A percentile compares a stretch with the other conserved stretches of the same genome.
phyloP scores from a whole-genome alignment of 257 asterid genomes.

The Parsonsia alboflavescens region DNA sequence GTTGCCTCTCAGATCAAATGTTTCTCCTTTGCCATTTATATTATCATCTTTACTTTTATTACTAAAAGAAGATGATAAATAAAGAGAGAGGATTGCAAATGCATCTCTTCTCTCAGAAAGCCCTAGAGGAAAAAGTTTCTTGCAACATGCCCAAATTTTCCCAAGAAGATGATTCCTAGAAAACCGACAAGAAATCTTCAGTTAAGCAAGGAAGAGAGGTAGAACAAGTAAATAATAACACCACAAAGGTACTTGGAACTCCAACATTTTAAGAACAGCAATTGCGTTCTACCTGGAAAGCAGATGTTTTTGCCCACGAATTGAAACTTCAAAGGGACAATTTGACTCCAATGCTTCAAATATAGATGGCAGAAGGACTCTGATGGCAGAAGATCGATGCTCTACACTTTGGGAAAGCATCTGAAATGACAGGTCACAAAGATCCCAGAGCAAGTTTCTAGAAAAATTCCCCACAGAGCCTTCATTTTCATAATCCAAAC shows the following conservation, averaged over 20 bases:
- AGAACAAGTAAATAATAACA: not conserved
- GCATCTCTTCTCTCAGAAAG: constrained; percentile 86
- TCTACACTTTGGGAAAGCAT: constrained; percentile 66
- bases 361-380: constrained; percentile 64
- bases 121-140: constrained; percentile 59
- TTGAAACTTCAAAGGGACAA: constrained; percentile 40
- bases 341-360: constrained; percentile 47
- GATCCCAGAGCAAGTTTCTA: constrained; percentile 78
- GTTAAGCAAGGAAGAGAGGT: not conserved
- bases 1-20: constrained; percentile 52
- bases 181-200: constrained; percentile 20
- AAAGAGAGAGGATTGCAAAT: constrained; percentile 71
- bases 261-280: constrained; percentile 8
- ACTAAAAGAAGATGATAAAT: constrained; percentile 39
- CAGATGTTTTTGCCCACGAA: constrained; percentile 39
- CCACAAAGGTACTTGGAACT: not conserved
- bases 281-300: constrained; percentile 51
- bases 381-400: constrained; percentile 70
- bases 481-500: constrained; percentile 28
- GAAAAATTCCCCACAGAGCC: constrained; percentile 35
- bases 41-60: constrained; percentile 40
- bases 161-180: constrained; percentile 50
- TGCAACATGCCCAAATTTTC: constrained; percentile 69
- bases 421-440: constrained; percentile 50
- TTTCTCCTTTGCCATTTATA: constrained; percentile 31